Conservation (phyloP, 2,329 filamentous ascomycete species). For the Cladosporium sp. region DNA sequence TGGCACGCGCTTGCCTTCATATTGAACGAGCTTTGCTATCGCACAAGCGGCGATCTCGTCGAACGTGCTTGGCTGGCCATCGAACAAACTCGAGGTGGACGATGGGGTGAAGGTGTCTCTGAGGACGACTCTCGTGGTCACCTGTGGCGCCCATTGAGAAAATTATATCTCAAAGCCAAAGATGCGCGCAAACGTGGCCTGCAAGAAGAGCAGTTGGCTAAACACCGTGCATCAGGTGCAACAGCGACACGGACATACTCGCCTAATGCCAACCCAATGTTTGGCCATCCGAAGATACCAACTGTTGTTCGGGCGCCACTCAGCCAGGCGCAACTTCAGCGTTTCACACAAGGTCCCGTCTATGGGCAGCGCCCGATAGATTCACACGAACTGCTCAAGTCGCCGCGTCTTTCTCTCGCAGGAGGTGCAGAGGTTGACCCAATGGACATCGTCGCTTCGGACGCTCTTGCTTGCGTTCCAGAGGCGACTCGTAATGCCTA, state of each 20-base stretch:
- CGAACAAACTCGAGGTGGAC: conserved; percentile 42
- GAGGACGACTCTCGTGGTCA: conserved; percentile 43
- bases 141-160: conserved; percentile 60
- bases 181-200: conserved; percentile 51
- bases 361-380: conserved; percentile 31
- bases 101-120: conserved; percentile 34
- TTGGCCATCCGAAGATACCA: conserved; percentile 26
- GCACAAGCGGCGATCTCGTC: conserved; percentile 53
- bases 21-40: conserved; percentile 55
- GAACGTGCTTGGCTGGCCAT: conserved; percentile 59
- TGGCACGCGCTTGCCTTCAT: conserved; percentile 63
- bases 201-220: conserved; percentile 31
- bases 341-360: conserved; percentile 29
- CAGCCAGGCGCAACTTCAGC: conserved; percentile 30
- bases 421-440: conserved; percentile 16
- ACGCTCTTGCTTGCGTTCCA: neutral
- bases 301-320: conserved; percentile 29
- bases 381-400: conserved; percentile 30
- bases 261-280: conserved; percentile 33
- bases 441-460: conserved; percentile 10
- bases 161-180: conserved; percentile 56
- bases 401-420: conserved; percentile 22
- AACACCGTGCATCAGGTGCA: conserved; percentile 17
- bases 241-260: conserved; percentile 26
- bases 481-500: neutral